These are phyloP conservation scores for Nemania diffusa DNA, from an alignment of 2,329 filamentous ascomycete species.

Conservation along the genomic window DNA sequence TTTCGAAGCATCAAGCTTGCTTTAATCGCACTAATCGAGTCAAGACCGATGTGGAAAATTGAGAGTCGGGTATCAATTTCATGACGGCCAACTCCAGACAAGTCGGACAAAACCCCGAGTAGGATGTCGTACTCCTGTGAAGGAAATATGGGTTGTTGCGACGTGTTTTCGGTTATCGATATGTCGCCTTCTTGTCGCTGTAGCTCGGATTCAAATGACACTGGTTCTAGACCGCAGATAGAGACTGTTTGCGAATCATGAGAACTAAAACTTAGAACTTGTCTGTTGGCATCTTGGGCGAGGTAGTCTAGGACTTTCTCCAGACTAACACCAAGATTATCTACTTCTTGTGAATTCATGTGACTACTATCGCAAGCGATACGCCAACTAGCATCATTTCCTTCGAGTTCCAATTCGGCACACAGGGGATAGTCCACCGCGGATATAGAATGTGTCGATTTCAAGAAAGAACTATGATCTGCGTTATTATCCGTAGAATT, in stretches of 20 bases:
- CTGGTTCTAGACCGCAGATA: constrained; percentile 71
- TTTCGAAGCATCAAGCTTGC: constrained; percentile 76
- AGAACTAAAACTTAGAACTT: constrained; percentile 65
- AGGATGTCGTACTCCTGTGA: constrained; percentile 45
- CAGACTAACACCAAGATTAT: constrained; percentile 66
- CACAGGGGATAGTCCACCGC: constrained; percentile 85
- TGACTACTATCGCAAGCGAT: constrained; percentile 73
- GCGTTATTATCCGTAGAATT: constrained; percentile 42
- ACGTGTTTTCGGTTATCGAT: background rate
- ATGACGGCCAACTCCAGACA: constrained; percentile 69
- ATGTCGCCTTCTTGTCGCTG: background rate
- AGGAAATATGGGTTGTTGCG: background rate
- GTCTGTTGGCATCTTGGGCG: constrained; percentile 57
- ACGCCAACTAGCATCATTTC: constrained; percentile 71
- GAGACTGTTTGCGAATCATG: constrained; percentile 58
- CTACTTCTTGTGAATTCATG: constrained; percentile 58
- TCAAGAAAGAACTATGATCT: constrained; percentile 58
- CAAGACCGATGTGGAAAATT: constrained; percentile 86
- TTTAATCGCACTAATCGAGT: constrained; percentile 93
- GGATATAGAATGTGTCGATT: constrained; percentile 71
- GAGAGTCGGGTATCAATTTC: constrained; percentile 71
- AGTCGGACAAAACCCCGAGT: constrained; percentile 60
- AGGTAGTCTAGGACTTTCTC: constrained; percentile 69
- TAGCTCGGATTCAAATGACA: constrained; percentile 42
- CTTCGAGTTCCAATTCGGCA: constrained; percentile 77